Evolutionary conservation across 1,139 yeast genomes (phyloP), one percentile per base, ranked within the genome.

Genomic region (Torulaspora pretoriensis): DNA sequence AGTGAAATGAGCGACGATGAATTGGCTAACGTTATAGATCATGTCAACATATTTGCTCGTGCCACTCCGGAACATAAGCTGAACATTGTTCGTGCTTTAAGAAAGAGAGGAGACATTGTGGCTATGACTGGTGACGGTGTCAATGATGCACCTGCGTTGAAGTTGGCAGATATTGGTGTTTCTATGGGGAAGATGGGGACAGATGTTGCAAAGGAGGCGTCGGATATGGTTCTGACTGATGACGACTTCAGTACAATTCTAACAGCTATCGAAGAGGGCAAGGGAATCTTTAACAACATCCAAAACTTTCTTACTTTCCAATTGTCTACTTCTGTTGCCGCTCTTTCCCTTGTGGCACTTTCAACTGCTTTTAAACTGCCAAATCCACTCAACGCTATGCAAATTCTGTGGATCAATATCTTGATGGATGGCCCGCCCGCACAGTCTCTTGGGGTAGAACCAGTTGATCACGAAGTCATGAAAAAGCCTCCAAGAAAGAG

Each of bases 101-200:
- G 90, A 65, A 75, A 80, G 62, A 77, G 95, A 58, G 97, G 97
- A 30, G 96, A 90, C 65, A 82, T 90, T 51, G 97, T 90, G 40
- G 97, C 97, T 35, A 90, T 90, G 97, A 90, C 97, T 10, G 97
- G 97, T 51, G 97, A 90, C 68, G 97, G 97, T 67, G 97, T 90
- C 14, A 90, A 90, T 64, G 97, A 90, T 70, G 97, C 97, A 0
- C 97, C 97, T 13, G 97, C 97, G 1, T 74, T 90, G 57, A 90
- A 90, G 65, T 73, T 90, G 54, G 97, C 97, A 2, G 97, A 90
- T 65, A 90, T 90, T 59, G 97, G 97, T 57, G 88, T 90, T 59
- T 83, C 95, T 28, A 90, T 90, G 97, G 97, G 97, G 47, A 80
- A 81, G 58, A 80, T 83, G 67, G 97, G 97, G 44, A 90, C 97